Base-by-base conservation (phyloP, 169 alveolate genomes). In the Plasmodium falciparum region DNA sequence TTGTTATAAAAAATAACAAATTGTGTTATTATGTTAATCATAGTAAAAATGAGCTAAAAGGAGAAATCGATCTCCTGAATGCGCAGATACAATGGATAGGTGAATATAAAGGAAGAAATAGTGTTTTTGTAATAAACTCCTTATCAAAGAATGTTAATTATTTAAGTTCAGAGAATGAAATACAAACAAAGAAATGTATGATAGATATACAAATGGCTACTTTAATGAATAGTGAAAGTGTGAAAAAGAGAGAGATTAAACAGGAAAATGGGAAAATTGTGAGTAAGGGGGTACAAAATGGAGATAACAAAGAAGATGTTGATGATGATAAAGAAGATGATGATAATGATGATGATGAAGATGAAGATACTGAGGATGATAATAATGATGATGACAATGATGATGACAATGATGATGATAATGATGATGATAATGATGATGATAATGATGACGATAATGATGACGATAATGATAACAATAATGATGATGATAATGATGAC, bases 51-150 rank as follows among this genome's bases (percentile, higher is more conserved):
- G 75, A 74, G 13, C 91, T 94, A 13, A 89, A 89, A 74, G 93
- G 65, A 11, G 83, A 90, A 43, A 73, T 92, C 20, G 24, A 54
- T 45, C 50, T 93, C 43, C 22, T 76, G 22, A 71, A 88, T 62
- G 86, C 94, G 0, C 78, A 93, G 62, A 69, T 89, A 52, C 80
- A 69, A 11, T 92, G 95, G 93, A 88, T 92, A 9, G 96, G 95
- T n/a, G 89, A 92, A 22, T 92, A 92, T 80, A 89, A 88, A 86
- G 89, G 93, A 43, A 88, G 96, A 39, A 63, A 78, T 33, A 61
- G 73, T 56, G 93, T 92, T 6, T 88, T 93, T 59, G 62, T 93
- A 15, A 22, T 69, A 2, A 83, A 88, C 12, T 78, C 94, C 9
- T 5, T 62, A 17, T 26, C 83, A 56, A 73, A 92, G 85, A 85